These are phyloP conservation scores for Wickerhamomyces mucosus DNA, from an alignment of 805 yeast genomes.

Conservation along the genomic window DNA sequence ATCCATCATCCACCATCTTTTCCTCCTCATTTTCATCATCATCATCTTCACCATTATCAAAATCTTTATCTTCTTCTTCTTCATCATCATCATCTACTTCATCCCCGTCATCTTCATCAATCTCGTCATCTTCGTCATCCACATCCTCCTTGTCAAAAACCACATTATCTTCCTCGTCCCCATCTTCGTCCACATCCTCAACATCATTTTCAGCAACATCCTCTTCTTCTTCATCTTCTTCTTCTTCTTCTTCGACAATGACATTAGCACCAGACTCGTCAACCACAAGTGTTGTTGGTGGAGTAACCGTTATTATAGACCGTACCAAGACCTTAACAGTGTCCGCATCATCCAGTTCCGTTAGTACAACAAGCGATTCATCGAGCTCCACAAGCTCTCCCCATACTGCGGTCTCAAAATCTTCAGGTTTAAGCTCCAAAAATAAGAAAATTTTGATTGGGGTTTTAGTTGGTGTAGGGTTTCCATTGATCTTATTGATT, in stretches of 20 bases:
- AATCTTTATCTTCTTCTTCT: conserved; percentile 1
- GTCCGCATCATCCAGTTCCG: conserved; percentile 22
- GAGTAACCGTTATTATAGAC: conserved; percentile 13
- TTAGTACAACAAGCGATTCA: conserved; percentile 16
- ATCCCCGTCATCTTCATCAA: conserved; percentile 5
- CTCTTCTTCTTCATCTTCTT: conserved; percentile 1
- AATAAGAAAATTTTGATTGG: conserved; percentile 52
- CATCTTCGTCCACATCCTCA: conserved; percentile 1
- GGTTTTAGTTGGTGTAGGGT: conserved; percentile 43
- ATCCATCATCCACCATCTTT: conserved; percentile 2
- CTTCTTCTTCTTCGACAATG: neutral
- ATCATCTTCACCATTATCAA: conserved; percentile 4
- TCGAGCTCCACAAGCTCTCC: conserved; percentile 7
- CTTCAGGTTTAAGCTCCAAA: conserved; percentile 32
- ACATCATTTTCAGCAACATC: neutral
- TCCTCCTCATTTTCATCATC: conserved; percentile 1
- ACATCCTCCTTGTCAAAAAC: conserved; percentile 1
- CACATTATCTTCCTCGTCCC: conserved; percentile 3
- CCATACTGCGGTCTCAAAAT: conserved; percentile 4
- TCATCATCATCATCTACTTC: conserved; percentile 2
- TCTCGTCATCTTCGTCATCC: conserved; percentile 1
- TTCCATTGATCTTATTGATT: conserved; percentile 3
- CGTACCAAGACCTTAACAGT: conserved; percentile 12
- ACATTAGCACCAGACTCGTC: conserved; percentile 1
- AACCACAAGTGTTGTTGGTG: conserved; percentile 6